phyloP scores from a whole-genome alignment of 2,329 filamentous ascomycete species.

The Westerdykella ornata region DNA sequence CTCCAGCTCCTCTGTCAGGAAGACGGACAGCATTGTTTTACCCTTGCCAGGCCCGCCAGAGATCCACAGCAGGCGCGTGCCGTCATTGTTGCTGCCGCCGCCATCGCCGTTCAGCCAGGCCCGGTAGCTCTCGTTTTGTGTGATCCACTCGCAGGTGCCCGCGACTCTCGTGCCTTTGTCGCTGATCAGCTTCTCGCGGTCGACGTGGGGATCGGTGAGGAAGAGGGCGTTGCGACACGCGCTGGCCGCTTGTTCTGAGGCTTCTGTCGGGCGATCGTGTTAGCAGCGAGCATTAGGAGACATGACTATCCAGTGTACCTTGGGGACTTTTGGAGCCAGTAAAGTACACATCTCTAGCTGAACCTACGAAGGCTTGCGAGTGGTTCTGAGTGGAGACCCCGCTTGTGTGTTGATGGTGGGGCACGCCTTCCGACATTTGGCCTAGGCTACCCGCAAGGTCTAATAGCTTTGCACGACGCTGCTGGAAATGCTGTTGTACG shows the following conservation, averaged over 20 bases:
- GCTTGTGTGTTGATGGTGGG: too few species aligned
- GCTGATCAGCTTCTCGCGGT: slow-evolving; percentile 8
- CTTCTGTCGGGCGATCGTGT: too few species aligned
- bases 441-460: too few species aligned
- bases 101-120: slow-evolving; percentile 10
- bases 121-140: slow-evolving; percentile 5
- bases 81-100: too few species aligned
- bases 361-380: not conserved
- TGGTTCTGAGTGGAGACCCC: too few species aligned
- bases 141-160: slow-evolving; percentile 27
- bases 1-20: slow-evolving; percentile 20
- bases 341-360: too few species aligned
- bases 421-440: too few species aligned
- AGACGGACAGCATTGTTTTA: slow-evolving; percentile 30
- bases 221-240: slow-evolving; percentile 10
- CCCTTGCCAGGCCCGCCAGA: slow-evolving; percentile 25
- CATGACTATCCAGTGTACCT: too few species aligned
- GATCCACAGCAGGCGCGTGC: slow-evolving; percentile 16
- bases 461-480: too few species aligned
- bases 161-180: slow-evolving; percentile 8
- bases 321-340: too few species aligned
- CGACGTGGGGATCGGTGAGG: slow-evolving; percentile 9
- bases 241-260: slow-evolving; percentile 1
- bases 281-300: too few species aligned
- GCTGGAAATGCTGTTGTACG: too few species aligned